Conservation (phyloP, 176 grass and related monocot genomes). For the Musa beccarii region DNA sequence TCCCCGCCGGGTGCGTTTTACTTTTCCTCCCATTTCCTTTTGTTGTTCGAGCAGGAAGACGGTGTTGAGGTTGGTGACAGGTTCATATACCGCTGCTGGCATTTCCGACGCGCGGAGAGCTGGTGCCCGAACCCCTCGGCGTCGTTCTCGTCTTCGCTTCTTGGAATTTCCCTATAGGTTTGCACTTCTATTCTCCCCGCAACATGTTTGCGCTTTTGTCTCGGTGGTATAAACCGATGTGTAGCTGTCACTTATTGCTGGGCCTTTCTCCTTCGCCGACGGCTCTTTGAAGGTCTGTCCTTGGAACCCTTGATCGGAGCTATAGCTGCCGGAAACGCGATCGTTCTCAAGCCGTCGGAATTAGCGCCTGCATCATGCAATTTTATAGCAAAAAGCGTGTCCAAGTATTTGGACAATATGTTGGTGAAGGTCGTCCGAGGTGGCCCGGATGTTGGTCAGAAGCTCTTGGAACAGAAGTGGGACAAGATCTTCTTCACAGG, state of each 20-base stretch:
- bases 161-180: constrained; percentile 89
- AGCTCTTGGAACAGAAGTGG: constrained; percentile 78
- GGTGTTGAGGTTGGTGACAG: constrained; percentile 16
- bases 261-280: neutral
- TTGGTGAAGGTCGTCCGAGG: constrained; percentile 69
- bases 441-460: constrained; percentile 37
- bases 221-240: too few relatives aligned
- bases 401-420: constrained; percentile 54
- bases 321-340: constrained; percentile 67
- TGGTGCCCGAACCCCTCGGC: constrained; percentile 80
- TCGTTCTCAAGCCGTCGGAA: constrained; percentile 78
- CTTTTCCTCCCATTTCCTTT: neutral
- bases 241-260: too few relatives aligned
- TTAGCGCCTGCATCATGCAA: constrained; percentile 48
- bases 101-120: constrained; percentile 51
- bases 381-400: constrained; percentile 41
- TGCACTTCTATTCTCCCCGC: neutral
- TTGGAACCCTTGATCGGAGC: constrained; percentile 88
- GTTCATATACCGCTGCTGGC: constrained; percentile 42
- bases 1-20: constrained; percentile 34
- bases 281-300: constrained; percentile 44
- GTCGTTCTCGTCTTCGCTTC: constrained; percentile 74
- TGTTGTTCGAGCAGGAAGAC: neutral
- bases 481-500: constrained; percentile 97
- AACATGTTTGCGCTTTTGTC: neutral